Conservation (phyloP, 2,329 filamentous ascomycete species). For the Neurospora crassa region DNA sequence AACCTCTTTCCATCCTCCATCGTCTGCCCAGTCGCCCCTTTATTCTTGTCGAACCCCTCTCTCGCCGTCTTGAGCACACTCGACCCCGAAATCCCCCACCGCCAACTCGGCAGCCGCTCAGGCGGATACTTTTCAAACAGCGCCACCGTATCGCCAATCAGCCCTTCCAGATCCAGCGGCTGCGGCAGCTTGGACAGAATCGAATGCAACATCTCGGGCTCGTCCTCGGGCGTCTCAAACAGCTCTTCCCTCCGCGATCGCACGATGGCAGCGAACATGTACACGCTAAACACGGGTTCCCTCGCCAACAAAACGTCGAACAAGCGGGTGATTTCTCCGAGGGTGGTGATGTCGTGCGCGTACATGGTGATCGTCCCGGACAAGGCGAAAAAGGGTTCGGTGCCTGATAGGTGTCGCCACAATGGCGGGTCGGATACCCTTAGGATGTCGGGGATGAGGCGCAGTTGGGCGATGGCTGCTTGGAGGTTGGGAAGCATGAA, state of each 20-base stretch:
- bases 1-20: constrained; percentile 56
- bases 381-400: constrained; percentile 84
- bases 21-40: constrained; percentile 32
- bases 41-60: constrained; percentile 22
- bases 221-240: constrained; percentile 71
- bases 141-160: constrained; percentile 56
- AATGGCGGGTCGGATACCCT: constrained; percentile 61
- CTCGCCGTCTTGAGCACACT: constrained; percentile 83
- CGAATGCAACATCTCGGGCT: constrained; percentile 87
- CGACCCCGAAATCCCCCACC: constrained; percentile 53
- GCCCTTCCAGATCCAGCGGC: constrained; percentile 67
- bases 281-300: constrained; percentile 81
- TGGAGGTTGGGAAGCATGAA: constrained; percentile 90
- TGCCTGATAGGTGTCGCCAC: constrained; percentile 63
- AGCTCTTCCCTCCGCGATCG: constrained; percentile 72
- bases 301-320: constrained; percentile 87
- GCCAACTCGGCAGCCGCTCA: constrained; percentile 62
- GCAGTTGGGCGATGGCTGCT: constrained; percentile 76
- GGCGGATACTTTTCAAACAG: constrained; percentile 64
- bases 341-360: constrained; percentile 88
- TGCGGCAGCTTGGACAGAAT: constrained; percentile 79
- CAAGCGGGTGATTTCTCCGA: constrained; percentile 76
- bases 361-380: constrained; percentile 93
- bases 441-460: constrained; percentile 76
- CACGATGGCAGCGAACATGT: constrained; percentile 85